Evolutionary conservation across 2,329 filamentous ascomycete genomes (phyloP).

Genomic region (Xylariaceae sp.): DNA sequence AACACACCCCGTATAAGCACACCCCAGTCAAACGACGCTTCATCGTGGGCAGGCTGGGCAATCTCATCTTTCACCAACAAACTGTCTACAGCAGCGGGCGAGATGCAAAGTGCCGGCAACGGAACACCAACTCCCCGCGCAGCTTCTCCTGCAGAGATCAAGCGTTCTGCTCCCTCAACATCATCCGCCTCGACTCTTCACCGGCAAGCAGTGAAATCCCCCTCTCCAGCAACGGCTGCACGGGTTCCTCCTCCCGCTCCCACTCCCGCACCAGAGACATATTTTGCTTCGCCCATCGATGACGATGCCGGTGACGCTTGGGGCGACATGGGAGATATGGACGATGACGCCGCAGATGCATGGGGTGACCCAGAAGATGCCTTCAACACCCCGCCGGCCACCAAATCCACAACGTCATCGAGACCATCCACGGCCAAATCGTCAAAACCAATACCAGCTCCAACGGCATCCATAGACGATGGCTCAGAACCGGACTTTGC

Average conservation of each 20-base stretch:
- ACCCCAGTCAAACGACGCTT: slow-evolving; percentile 60
- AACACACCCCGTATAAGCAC: slow-evolving; percentile 72
- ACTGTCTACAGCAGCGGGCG: slow-evolving; percentile 75
- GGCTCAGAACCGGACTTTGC: slow-evolving; percentile 92
- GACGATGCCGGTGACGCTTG: slow-evolving; percentile 68
- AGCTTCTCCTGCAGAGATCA: slow-evolving; percentile 40
- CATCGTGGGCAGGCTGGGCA: slow-evolving; percentile 91
- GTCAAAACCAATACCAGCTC: slow-evolving; percentile 48
- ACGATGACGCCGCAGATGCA: slow-evolving; percentile 37
- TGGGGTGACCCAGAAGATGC: slow-evolving; percentile 2
- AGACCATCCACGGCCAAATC: slow-evolving; percentile 30
- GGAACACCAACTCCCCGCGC: slow-evolving; percentile 36
- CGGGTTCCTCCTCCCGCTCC: slow-evolving; percentile 46
- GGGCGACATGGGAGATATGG: slow-evolving; percentile 59
- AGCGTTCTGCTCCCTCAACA: slow-evolving; percentile 33
- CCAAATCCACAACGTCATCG: slow-evolving; percentile 25
- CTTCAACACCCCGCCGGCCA: slow-evolving; percentile 10
- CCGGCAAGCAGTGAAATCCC: slow-evolving; percentile 57
- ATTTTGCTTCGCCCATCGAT: slow-evolving; percentile 48
- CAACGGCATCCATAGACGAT: slow-evolving; percentile 52
- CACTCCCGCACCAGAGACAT: slow-evolving; percentile 38
- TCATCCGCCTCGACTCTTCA: slow-evolving; percentile 59
- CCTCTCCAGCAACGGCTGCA: slow-evolving; percentile 42
- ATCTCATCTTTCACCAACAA: slow-evolving; percentile 99
- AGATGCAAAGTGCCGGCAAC: slow-evolving; percentile 67